Conservation (phyloP, 2,329 filamentous ascomycete species). For the Chrysoporthe puriensis region DNA sequence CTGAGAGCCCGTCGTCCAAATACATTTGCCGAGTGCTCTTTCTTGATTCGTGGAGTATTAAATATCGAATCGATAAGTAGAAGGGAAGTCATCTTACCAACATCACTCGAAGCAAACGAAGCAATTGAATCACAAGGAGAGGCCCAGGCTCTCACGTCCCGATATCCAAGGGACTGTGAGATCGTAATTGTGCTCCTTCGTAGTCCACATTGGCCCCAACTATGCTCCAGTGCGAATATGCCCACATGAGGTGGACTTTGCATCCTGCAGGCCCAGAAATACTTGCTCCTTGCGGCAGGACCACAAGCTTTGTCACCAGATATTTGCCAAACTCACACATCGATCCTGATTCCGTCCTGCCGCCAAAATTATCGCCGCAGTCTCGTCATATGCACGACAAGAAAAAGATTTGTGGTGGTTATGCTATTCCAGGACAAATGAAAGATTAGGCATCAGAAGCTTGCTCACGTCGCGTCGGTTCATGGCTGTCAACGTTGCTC, state of each 20-base stretch:
- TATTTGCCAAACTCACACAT: background rate
- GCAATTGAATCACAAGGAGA: background rate
- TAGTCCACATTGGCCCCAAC: background rate
- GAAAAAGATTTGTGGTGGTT: background rate
- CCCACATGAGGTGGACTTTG: background rate
- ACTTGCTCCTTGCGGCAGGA: background rate
- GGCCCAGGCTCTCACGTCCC: background rate
- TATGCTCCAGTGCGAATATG: background rate
- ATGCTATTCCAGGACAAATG: slow-evolving; percentile 5
- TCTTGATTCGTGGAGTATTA: background rate
- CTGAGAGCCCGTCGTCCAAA: background rate
- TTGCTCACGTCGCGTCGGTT: slow-evolving; percentile 9
- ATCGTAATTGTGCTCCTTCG: background rate
- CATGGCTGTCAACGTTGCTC: slow-evolving; percentile 22
- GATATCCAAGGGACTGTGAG: background rate
- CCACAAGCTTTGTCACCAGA: background rate
- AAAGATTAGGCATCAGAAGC: slow-evolving; percentile 13
- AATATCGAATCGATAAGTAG: background rate
- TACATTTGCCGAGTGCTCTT: background rate
- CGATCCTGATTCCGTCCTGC: background rate
- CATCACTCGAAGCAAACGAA: background rate
- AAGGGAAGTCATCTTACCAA: background rate
- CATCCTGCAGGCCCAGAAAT: background rate
- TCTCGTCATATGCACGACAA: background rate
- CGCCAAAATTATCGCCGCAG: background rate